Conservation (phyloP, 495 filamentous ascomycete genomes). For the Cercophora scortea region DNA sequence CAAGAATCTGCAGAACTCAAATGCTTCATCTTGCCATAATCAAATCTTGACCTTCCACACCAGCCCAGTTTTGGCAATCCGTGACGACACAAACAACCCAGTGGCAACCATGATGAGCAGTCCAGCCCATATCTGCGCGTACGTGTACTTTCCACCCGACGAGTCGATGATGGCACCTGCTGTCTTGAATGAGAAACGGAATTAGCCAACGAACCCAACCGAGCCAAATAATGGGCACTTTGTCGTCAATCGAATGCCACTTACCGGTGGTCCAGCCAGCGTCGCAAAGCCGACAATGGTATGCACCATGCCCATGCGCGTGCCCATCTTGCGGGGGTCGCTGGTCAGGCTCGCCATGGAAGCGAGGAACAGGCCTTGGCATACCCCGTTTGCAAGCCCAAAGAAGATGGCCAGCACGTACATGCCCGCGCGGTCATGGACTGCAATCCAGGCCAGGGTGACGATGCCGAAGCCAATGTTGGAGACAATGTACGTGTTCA, state of each 20-base stretch:
- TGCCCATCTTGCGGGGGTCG: slow-evolving; percentile 35
- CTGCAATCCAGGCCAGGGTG: slow-evolving; percentile 33
- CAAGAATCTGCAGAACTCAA: too few relatives aligned
- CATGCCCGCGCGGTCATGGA: slow-evolving; percentile 25
- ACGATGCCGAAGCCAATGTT: slow-evolving; percentile 22
- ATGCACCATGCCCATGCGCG: slow-evolving; percentile 36
- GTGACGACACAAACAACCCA: too few relatives aligned
- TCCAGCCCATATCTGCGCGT: slow-evolving; percentile 38
- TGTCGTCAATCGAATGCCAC: too few relatives aligned
- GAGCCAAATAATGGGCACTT: too few relatives aligned
- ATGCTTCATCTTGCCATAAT: too few relatives aligned
- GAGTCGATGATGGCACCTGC: slow-evolving; percentile 37
- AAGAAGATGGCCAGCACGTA: slow-evolving; percentile 35
- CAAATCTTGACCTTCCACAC: too few relatives aligned
- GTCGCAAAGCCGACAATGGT: slow-evolving; percentile 32
- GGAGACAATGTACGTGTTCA: slow-evolving; percentile 29
- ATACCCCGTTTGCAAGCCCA: slow-evolving; percentile 29
- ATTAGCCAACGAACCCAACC: too few relatives aligned
- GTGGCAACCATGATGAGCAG: too few relatives aligned
- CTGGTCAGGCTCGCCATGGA: slow-evolving; percentile 32
- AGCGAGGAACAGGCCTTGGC: slow-evolving; percentile 30
- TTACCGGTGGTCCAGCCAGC: slow-evolving; percentile 30
- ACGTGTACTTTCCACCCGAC: slow-evolving; percentile 24
- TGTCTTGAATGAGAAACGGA: background rate
- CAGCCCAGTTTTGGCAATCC: too few relatives aligned